phyloP scores from a whole-genome alignment of 306 rosid species.

The Quercus ilex region DNA sequence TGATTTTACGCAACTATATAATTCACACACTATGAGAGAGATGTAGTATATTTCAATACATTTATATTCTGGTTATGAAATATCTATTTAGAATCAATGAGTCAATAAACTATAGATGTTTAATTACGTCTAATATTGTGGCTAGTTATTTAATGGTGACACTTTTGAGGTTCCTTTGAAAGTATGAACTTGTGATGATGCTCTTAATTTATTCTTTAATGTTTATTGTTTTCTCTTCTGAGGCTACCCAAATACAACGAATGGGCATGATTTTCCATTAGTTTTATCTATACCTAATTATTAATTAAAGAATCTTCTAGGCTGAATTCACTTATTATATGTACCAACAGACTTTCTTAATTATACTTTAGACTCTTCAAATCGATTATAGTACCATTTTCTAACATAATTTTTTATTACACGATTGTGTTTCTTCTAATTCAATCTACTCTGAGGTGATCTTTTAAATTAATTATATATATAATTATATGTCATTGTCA shows the following conservation, averaged over 20 bases:
- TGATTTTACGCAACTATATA: no score
- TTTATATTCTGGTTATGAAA: no score
- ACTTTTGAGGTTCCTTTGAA: background rate
- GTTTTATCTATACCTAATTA: constrained; percentile 8
- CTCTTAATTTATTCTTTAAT: background rate
- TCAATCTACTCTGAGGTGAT: background rate
- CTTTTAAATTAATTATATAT: background rate
- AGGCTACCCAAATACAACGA: constrained; percentile 7
- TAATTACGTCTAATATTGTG: background rate
- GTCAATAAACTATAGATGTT: background rate
- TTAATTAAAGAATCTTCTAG: constrained; percentile 25
- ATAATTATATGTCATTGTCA: constrained; percentile 17
- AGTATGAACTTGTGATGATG: background rate
- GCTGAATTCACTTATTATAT: constrained; percentile 4
- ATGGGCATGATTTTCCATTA: background rate
- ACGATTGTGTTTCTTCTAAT: background rate
- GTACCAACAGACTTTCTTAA: background rate
- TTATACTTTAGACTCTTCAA: constrained; percentile 19
- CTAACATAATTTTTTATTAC: background rate
- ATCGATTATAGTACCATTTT: background rate
- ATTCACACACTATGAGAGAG: no score
- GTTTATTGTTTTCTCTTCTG: background rate
- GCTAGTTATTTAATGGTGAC: background rate
- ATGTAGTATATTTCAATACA: no score
- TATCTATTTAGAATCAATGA: no score